A percentile compares a stretch with the other conserved stretches of the same genome.
These are phyloP conservation scores for Beauveria varroae DNA, from an alignment of 2,329 filamentous ascomycete genomes.

Conservation along the genomic window DNA sequence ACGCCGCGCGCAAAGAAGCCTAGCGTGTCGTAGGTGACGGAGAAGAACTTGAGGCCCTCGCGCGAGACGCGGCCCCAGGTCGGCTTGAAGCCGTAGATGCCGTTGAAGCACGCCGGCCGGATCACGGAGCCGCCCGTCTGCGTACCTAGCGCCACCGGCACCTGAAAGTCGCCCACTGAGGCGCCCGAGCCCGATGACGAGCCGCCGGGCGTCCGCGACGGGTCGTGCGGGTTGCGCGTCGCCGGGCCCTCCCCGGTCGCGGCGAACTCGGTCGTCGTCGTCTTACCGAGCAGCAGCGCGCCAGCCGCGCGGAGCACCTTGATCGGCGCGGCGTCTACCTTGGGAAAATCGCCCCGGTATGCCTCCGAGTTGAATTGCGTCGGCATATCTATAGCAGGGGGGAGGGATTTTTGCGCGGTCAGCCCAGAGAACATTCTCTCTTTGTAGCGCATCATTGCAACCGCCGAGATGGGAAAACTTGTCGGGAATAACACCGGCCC, in stretches of 20 bases:
- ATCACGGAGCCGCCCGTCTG: slow-evolving; percentile 60
- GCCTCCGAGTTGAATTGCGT: slow-evolving; percentile 49
- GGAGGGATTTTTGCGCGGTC: not conserved
- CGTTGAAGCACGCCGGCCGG: slow-evolving; percentile 57
- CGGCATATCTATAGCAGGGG: slow-evolving; percentile 40
- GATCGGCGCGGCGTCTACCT: slow-evolving; percentile 17
- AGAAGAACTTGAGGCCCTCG: slow-evolving; percentile 54
- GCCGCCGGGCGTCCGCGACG: slow-evolving; percentile 56
- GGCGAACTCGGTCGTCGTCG: slow-evolving; percentile 57
- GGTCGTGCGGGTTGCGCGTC: slow-evolving; percentile 58
- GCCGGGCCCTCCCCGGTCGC: slow-evolving; percentile 44
- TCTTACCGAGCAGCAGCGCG: slow-evolving; percentile 19
- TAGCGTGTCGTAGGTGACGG: slow-evolving; percentile 52
- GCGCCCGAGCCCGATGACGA: slow-evolving; percentile 61
- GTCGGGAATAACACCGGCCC: not conserved
- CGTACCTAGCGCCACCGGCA: slow-evolving; percentile 52
- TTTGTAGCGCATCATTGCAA: not conserved
- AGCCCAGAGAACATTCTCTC: not conserved
- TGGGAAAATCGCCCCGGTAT: slow-evolving; percentile 30
- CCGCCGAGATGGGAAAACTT: not conserved
- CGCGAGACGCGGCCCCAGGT: slow-evolving; percentile 57
- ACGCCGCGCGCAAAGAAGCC: slow-evolving; percentile 53
- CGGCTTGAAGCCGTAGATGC: slow-evolving; percentile 57
- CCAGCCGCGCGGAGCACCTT: slow-evolving; percentile 12
- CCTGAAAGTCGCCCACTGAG: slow-evolving; percentile 58